Conservation (phyloP, 371 early-diverging fungal species). For the Choanephora cucurbitarum region DNA sequence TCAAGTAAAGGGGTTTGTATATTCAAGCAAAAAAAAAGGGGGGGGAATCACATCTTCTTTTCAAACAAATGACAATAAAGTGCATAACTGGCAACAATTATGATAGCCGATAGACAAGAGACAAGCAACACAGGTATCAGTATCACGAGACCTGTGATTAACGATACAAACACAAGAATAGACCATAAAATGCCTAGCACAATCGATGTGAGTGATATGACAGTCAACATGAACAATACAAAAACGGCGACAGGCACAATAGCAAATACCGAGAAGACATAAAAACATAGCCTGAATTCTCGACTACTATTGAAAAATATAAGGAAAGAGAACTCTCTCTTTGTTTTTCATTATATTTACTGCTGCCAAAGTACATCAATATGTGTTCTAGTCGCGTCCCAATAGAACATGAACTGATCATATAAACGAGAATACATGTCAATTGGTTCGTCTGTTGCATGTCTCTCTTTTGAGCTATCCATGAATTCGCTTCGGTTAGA, state of each 20-base stretch:
- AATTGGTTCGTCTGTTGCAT: too few species aligned
- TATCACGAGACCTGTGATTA: neutral
- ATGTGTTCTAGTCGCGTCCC: too few species aligned
- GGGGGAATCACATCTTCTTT: too few species aligned
- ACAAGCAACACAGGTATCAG: neutral
- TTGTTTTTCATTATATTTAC: too few species aligned
- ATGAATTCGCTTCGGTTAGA: too few species aligned
- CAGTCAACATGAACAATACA: neutral
- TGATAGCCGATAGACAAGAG: neutral
- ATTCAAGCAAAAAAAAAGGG: too few species aligned
- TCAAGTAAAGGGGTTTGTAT: too few species aligned
- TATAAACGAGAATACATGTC: too few species aligned
- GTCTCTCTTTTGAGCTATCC: too few species aligned
- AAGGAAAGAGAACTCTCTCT: too few species aligned
- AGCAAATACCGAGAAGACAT: neutral
- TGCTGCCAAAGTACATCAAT: too few species aligned
- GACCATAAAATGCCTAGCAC: neutral
- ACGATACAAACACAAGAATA: neutral
- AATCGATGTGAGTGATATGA: neutral
- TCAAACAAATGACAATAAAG: neutral
- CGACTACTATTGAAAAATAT: neutral
- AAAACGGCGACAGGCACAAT: neutral
- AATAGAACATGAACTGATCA: too few species aligned
- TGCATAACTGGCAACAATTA: neutral
- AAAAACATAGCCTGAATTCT: neutral